Evolutionary conservation across 2,329 filamentous ascomycete genomes (phyloP).

Genomic region (Fulvia fulva): DNA sequence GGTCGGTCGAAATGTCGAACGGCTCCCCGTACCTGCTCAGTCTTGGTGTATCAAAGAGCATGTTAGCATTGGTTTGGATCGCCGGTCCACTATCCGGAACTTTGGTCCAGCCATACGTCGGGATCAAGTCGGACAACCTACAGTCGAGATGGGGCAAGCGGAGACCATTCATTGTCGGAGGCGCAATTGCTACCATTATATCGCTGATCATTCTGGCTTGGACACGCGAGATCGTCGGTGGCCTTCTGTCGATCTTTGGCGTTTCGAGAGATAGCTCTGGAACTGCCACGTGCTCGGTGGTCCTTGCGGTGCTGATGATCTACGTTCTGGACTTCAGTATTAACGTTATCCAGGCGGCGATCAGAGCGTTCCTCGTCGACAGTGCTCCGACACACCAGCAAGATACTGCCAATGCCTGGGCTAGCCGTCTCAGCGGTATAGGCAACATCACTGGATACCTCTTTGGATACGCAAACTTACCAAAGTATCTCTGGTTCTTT

Average conservation of each 20-base stretch:
- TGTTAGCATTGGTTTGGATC: slow-evolving; percentile 53
- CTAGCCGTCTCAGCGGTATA: slow-evolving; percentile 76
- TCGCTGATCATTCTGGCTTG: slow-evolving; percentile 50
- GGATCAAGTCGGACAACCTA: slow-evolving; percentile 51
- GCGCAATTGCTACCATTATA: slow-evolving; percentile 46
- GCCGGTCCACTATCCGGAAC: slow-evolving; percentile 53
- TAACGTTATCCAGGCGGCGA: slow-evolving; percentile 90
- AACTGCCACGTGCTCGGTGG: slow-evolving; percentile 64
- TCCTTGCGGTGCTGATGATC: slow-evolving; percentile 78
- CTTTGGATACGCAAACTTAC: slow-evolving; percentile 78
- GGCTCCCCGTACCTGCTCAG: slow-evolving; percentile 63
- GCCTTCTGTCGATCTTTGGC: slow-evolving; percentile 66
- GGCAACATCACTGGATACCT: slow-evolving; percentile 91
- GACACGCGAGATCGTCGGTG: slow-evolving; percentile 55
- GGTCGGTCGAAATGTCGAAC: slow-evolving; percentile 92
- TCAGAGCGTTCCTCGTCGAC: slow-evolving; percentile 90
- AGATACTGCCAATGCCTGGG: slow-evolving; percentile 91
- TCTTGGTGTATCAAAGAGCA: slow-evolving; percentile 50
- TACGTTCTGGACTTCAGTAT: slow-evolving; percentile 92
- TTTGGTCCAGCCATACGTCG: slow-evolving; percentile 53
- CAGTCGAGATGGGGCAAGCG: slow-evolving; percentile 48
- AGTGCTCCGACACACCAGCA: slow-evolving; percentile 90
- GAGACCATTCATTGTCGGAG: slow-evolving; percentile 51
- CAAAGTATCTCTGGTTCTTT: slow-evolving; percentile 69
- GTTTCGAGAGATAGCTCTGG: slow-evolving; percentile 61